phyloP scores from a whole-genome alignment of 495 filamentous ascomycete species.

The Podospora pseudocomata region DNA sequence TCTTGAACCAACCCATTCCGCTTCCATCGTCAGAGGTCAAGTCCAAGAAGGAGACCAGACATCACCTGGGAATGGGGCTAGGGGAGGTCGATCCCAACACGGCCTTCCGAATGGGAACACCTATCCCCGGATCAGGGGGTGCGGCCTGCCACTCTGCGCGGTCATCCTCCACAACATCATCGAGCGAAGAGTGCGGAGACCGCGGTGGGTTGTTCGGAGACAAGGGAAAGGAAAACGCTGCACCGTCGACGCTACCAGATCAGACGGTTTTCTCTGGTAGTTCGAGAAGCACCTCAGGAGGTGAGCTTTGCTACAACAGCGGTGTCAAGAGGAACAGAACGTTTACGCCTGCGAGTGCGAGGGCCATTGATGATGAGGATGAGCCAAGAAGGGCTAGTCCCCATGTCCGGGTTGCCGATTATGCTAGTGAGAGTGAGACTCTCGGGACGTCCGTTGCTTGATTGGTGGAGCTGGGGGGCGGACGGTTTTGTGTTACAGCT shows the following conservation, averaged over 20 bases:
- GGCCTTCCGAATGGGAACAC: slow-evolving; percentile 16
- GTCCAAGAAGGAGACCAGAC: slow-evolving; percentile 40
- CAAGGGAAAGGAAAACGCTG: neutral
- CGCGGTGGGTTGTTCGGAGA: neutral
- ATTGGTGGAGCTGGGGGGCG: neutral
- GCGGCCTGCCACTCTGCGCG: slow-evolving; percentile 29
- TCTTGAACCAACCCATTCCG: slow-evolving; percentile 44
- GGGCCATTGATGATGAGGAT: slow-evolving; percentile 39
- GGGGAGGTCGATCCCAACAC: slow-evolving; percentile 10
- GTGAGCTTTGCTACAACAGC: neutral
- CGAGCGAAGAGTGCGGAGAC: neutral
- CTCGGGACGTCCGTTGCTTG: neutral
- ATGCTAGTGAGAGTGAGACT: neutral
- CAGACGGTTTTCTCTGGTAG: neutral
- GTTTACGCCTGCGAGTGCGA: slow-evolving; percentile 44
- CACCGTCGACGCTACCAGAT: neutral
- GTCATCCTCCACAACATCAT: neutral
- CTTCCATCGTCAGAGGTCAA: slow-evolving; percentile 36
- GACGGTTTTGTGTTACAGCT: neutral
- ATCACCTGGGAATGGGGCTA: slow-evolving; percentile 9
- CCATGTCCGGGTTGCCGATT: slow-evolving; percentile 17
- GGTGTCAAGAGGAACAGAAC: slow-evolving; percentile 39
- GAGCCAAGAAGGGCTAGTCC: slow-evolving; percentile 37
- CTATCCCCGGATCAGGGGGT: slow-evolving; percentile 19
- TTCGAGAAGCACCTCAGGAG: neutral